Evolutionary conservation across 306 rosid species (phyloP).

Genomic region (Morella rubra): DNA sequence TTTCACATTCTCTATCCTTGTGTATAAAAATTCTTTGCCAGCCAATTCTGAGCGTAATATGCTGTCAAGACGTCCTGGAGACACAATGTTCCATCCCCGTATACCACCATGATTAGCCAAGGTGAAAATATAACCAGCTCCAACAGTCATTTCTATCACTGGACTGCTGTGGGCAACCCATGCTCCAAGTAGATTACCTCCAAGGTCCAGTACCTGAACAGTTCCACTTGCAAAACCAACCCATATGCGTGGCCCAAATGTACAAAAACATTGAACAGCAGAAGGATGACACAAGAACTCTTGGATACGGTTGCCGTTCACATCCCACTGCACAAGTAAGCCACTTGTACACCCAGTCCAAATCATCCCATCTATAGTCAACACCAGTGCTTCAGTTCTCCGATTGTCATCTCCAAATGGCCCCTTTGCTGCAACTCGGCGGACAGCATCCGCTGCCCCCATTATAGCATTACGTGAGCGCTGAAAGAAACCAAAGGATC

Average conservation of each 20-base stretch:
- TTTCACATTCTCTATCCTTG: slow-evolving; percentile 72
- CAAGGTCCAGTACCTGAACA: slow-evolving; percentile 77
- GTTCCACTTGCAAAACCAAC: slow-evolving; percentile 82
- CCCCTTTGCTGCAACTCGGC: slow-evolving; percentile 90
- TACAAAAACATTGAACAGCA: slow-evolving; percentile 82
- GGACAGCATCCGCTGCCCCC: slow-evolving; percentile 98
- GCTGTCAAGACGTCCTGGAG: slow-evolving; percentile 87
- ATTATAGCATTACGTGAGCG: slow-evolving; percentile 92
- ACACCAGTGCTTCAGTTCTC: slow-evolving; percentile 75
- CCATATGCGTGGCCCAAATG: slow-evolving; percentile 80
- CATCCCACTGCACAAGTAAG: slow-evolving; percentile 89
- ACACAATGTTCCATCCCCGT: slow-evolving; percentile 87
- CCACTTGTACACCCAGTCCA: slow-evolving; percentile 95
- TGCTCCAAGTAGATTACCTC: slow-evolving; percentile 71
- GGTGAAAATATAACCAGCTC: slow-evolving; percentile 73
- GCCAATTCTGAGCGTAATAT: slow-evolving; percentile 69
- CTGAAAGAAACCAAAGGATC: slow-evolving; percentile 87
- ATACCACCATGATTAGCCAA: slow-evolving; percentile 92
- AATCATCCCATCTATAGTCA: slow-evolving; percentile 76
- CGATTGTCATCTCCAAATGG: slow-evolving; percentile 85
- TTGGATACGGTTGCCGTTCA: slow-evolving; percentile 79
- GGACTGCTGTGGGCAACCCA: slow-evolving; percentile 91
- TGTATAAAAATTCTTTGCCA: slow-evolving; percentile 80
- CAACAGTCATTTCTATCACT: slow-evolving; percentile 63
- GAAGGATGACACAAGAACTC: slow-evolving; percentile 66